Evolutionary conservation across 2,329 filamentous ascomycete species (phyloP).

Genomic region (Aspergillus luchuensis): DNA sequence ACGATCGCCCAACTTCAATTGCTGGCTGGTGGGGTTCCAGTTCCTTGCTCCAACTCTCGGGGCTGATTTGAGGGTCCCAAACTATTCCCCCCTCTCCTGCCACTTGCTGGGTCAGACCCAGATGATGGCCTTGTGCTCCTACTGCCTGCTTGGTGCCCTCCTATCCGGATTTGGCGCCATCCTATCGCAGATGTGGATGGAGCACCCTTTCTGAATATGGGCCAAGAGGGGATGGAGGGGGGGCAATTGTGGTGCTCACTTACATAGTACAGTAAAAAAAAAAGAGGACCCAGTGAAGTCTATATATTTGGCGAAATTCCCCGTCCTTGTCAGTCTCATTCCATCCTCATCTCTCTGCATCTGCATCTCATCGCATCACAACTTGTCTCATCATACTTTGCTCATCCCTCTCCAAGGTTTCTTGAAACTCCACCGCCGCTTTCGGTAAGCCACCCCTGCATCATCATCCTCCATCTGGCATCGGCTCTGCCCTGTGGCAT

Average conservation of each 20-base stretch:
- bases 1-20: neutral
- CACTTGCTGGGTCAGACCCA: too few relatives aligned
- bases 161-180: neutral
- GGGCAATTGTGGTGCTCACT: neutral
- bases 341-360: constrained; percentile 9
- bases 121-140: too few relatives aligned
- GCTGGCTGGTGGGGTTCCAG: neutral
- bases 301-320: constrained; percentile 26
- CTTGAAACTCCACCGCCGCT: neutral
- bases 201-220: neutral
- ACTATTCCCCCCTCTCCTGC: too few relatives aligned
- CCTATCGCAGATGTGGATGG: neutral
- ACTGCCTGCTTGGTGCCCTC: too few relatives aligned
- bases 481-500: neutral
- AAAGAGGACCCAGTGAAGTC: constrained; percentile 1
- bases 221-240: constrained; percentile 6
- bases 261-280: neutral
- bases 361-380: constrained; percentile 5
- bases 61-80: too few relatives aligned
- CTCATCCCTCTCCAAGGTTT: constrained; percentile 6
- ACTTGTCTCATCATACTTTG: constrained; percentile 8
- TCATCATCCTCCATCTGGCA: neutral
- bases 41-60: too few relatives aligned
- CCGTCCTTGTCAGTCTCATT: constrained; percentile 9
- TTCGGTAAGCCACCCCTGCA: constrained; percentile 11